Evolutionary conservation across 495 filamentous ascomycete genomes (phyloP), one percentile per base, ranked within the genome.

Genomic region (Penicilliopsis zonata): DNA sequence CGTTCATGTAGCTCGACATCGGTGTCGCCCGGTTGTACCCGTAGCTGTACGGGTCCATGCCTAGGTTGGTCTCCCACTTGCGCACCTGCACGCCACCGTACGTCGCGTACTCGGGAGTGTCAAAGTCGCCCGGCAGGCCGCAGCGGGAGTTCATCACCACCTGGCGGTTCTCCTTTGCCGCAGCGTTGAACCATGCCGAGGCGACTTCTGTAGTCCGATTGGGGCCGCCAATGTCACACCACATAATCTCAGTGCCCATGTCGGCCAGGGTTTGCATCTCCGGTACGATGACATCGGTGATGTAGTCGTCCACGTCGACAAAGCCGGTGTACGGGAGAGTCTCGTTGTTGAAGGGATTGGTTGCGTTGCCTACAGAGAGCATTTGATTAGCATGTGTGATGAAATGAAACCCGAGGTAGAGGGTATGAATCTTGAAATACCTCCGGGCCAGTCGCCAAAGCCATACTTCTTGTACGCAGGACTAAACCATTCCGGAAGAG

Each of bases 401-500:
- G n/a, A 23, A 23, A 23, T 6, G n/a, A 23, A 23, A n/a, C 6
- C 21, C 21, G 21, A n/a, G n/a, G n/a, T n/a, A n/a, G n/a, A n/a
- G n/a, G n/a, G n/a, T 50, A 21, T 10, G 28, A 28, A 15, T 17
- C 25, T 43, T 41, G 39, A 53, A 49, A 36, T 47, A 37, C 52
- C 54, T 27, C 57, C 59, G 2, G 57, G 53, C 54, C 48, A 59
- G 5, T 26, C 20, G 9, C 33, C 44, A 32, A 63, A 65, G 6
- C 60, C 59, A 41, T 70, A 70, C 4, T 52, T 46, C 4, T 49
- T 53, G 38, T 61, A 74, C 27, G 61, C 62, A 0, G 68, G 69
- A 37, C 67, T 62, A 36, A 69, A 72, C 70, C 70, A 74, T 43
- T 72, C 69, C 0, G 69, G 67, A 3, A 72, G 53, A n/a, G 56